A percentile compares a stretch with the other conserved stretches of the same genome.
These are phyloP conservation scores for Paramecium caudatum DNA, from an alignment of 73 alveolate genomes.

Conservation along the genomic window DNA sequence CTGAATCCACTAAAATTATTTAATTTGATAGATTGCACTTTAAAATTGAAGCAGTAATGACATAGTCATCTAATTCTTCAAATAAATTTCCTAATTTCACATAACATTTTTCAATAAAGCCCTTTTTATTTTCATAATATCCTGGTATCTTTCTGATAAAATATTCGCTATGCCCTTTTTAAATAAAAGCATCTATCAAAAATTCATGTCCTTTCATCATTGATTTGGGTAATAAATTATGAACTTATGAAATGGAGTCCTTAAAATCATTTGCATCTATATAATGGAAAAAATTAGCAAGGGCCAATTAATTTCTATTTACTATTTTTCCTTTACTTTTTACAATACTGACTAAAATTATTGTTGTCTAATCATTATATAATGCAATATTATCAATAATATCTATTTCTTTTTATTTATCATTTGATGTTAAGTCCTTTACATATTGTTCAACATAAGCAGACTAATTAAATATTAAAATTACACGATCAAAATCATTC, in stretches of 20 bases:
- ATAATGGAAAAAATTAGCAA: constrained; percentile 56
- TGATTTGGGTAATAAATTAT: constrained; percentile 57
- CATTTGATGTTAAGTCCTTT: constrained; percentile 59
- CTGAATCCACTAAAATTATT: neutral
- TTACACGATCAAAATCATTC: constrained; percentile 70
- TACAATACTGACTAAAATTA: constrained; percentile 42
- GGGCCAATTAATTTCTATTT: constrained; percentile 54
- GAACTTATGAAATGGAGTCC: constrained; percentile 12
- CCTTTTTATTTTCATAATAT: constrained; percentile 60
- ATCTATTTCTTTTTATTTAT: constrained; percentile 55
- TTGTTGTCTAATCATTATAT: constrained; percentile 15
- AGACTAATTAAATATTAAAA: neutral
- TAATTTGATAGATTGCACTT: constrained; percentile 59
- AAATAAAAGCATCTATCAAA: constrained; percentile 23
- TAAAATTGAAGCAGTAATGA: constrained; percentile 29
- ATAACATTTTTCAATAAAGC: constrained; percentile 62
- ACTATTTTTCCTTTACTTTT: constrained; percentile 53
- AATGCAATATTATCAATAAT: constrained; percentile 27
- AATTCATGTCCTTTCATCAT: constrained; percentile 47
- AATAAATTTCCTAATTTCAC: constrained; percentile 60
- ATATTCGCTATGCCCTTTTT: constrained; percentile 64
- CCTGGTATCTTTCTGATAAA: constrained; percentile 46
- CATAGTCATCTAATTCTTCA: constrained; percentile 65
- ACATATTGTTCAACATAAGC: constrained; percentile 49
- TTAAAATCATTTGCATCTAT: constrained; percentile 61